Conservation (phyloP, 2,329 filamentous ascomycete genomes). For the Colletotrichum euphorbiae region DNA sequence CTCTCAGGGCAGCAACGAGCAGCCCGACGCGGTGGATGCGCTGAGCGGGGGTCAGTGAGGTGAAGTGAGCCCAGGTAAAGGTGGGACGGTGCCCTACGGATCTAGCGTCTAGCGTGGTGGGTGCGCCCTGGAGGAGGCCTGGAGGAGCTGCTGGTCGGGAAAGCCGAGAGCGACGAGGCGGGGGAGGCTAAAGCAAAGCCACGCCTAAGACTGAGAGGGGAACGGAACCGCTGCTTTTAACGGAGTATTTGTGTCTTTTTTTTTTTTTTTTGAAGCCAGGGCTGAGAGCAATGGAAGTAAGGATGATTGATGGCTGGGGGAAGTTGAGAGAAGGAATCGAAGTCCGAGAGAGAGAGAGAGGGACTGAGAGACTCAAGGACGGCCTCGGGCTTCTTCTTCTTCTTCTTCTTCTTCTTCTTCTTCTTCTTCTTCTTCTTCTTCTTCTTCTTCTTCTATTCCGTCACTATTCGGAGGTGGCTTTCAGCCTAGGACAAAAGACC, state of each 20-base stretch:
- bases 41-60: too few relatives aligned
- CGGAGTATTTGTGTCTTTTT: too few relatives aligned
- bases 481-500: conserved; percentile 4
- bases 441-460: conserved; percentile 16
- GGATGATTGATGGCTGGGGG: neutral
- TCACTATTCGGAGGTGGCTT: neutral
- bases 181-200: conserved; percentile 1
- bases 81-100: too few relatives aligned
- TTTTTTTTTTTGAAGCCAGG: neutral
- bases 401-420: conserved; percentile 13
- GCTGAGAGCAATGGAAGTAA: neutral
- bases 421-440: conserved; percentile 7
- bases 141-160: conserved; percentile 23
- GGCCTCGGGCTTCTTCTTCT: neutral
- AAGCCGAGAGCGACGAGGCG: conserved; percentile 19
- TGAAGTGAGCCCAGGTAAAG: too few relatives aligned
- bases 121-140: neutral
- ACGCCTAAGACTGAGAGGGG: conserved; percentile 3
- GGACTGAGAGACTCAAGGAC: neutral
- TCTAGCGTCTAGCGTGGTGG: neutral
- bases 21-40: too few relatives aligned
- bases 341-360: neutral
- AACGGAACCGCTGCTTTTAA: neutral
- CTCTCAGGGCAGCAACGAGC: neutral
- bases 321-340: neutral